Evolutionary conservation across 495 filamentous ascomycete genomes (phyloP), one percentile per base, ranked within the genome.

Genomic region (Penicillium bovifimosum): DNA sequence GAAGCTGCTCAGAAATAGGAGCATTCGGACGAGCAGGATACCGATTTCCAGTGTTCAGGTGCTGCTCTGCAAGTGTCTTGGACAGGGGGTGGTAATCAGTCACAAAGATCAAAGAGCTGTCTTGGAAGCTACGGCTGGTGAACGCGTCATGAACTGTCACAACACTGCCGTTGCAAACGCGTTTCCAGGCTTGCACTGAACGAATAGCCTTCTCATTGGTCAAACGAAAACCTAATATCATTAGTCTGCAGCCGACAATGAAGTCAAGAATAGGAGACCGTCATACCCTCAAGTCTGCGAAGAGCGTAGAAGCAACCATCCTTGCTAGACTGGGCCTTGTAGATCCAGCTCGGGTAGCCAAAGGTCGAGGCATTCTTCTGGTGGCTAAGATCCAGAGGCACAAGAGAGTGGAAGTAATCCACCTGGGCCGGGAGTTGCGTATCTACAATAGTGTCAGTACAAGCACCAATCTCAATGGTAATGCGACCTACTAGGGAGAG

Each of bases 31-130:
- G 71, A 48, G 70, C 66, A 39, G 71, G 68, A 56, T 77, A 83
- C 55, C 81, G 72, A 48, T 76, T 73, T 42, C 75, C 78, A 13
- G 71, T 66, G 33, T 80, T 78, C 55, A 95, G 83, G 56, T 96
- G 85, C 53, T 89, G 82, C 61, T 97, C 92, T 29, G 84, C 82
- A 11, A 98, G 76, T 3, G 93, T 96, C 69, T 93, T 95, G 24
- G 92, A 87, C 18, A 90, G 72, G 1, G 93, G 95, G 62, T 95
- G 88, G 62, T 92, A 98, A 65, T 95, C 88, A 51, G 88, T 95
- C 31, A 95, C 90, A 64, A 97, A 88, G 52, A 98, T 86, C 47
- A 98, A 77, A 13, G 95, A 97, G 67, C 86, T 95, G 61, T 97
- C 95, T 53, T 90, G 88, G 70, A 97, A 98, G 41, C 84, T 86